Conservation (phyloP, 768 basidiomycete genomes). For the Boletus reticuloceps region DNA sequence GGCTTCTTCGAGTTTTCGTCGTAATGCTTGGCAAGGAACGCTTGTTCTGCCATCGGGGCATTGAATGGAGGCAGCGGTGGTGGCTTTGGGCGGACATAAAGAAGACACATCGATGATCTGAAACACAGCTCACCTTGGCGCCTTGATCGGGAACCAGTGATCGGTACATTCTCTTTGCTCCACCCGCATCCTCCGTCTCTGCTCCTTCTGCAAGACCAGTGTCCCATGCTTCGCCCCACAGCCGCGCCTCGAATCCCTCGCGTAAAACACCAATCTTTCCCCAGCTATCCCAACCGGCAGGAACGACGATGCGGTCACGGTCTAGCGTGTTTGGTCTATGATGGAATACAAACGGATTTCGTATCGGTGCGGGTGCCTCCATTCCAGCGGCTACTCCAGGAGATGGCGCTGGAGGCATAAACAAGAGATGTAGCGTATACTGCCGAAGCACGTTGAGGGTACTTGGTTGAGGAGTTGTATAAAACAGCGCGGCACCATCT, state of each 20-base stretch:
- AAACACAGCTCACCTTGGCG: conserved; percentile 50
- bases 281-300: conserved; percentile 98
- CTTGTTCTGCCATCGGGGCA: conserved; percentile 82
- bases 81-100: conserved; percentile 39
- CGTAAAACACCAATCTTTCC: conserved; percentile 89
- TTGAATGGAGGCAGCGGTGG: conserved; percentile 73
- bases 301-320: conserved; percentile 88
- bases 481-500: conserved; percentile 94
- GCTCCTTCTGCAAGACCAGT: conserved; percentile 55
- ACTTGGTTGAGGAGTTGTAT: conserved; percentile 78
- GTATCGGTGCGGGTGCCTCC: conserved; percentile 47
- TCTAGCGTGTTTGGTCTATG: conserved; percentile 91
- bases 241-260: conserved; percentile 86
- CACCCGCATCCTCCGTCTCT: conserved; percentile 39
- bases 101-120: not conserved
- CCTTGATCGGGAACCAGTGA: conserved; percentile 75
- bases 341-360: conserved; percentile 83
- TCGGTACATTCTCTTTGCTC: conserved; percentile 67
- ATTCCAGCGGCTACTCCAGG: conserved; percentile 30
- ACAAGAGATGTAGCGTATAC: conserved; percentile 73
- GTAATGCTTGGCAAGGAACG: conserved; percentile 87
- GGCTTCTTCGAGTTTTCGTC: conserved; percentile 89
- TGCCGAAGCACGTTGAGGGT: conserved; percentile 77
- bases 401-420: conserved; percentile 60
- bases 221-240: conserved; percentile 81